Base-by-base conservation (phyloP, 2,329 filamentous ascomycete species). In the Trichoderma sp. region DNA sequence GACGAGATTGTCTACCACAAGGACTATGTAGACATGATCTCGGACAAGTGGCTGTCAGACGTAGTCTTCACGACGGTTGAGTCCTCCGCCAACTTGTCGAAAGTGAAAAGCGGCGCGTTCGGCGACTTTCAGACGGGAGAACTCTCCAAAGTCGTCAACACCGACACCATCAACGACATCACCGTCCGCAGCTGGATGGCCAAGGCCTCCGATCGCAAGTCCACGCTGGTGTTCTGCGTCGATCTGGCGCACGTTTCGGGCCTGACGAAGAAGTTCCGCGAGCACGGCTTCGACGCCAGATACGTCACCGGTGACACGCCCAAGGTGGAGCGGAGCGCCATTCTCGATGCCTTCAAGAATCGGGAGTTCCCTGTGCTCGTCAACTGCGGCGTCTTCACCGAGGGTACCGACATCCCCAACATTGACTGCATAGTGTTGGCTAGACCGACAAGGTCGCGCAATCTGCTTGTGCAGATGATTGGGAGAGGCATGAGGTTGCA, bases 1-100 rank as follows among this genome's bases (percentile, higher is more conserved):
- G 94, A 98, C 71, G 90, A 96, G 73, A 97, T 98, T 67, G 94
- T 97, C 55, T 98, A 97, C 72, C 94, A 98, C 76, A 95, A 93
- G 76, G 83, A 86, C 71, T 86, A 85, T 63, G 78, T 87, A 60
- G 84, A 87, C 68, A 87, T 87, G 84, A 87, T 97, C 67, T 88
- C 88, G 41, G 92, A 96, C 65, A 93, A 95, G 48, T 98, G 93
- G 93, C 84, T 99, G 14, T 89, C 93, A 0, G 87, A 95, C 74
- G 91, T 96, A n/a, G 80, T 94, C 4, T 98, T 99, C 77, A 98
- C 95, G 0, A 98, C 95, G 0, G 93, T 98, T 24, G 84, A 90
- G 68, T 92, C 93, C 0, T 88, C 88, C 17, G 92, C 90, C 34
- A 90, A 98, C 75, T 80, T 99, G 41, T 90, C 88, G 2, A 82